Base-by-base conservation (phyloP, 164 flowering plant genomes). In the Stephania yunnanensis region DNA sequence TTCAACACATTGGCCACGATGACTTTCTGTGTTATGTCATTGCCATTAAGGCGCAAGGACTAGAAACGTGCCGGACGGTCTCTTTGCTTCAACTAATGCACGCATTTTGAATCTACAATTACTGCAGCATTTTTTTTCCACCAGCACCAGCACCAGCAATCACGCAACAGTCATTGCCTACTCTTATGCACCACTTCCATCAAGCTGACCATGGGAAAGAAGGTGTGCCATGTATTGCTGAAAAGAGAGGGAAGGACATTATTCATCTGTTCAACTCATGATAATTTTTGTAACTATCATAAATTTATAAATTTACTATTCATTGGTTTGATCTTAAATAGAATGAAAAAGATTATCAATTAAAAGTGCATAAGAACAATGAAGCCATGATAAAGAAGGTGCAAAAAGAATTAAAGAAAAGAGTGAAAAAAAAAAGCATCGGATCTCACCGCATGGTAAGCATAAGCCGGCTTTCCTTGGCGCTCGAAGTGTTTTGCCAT, bases 401-500 rank as follows among this genome's bases (percentile, higher is more conserved):
- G 15, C 25, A 25, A 25, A 50, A 50, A 7, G 12, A 50, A 50
- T 9, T 50, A 50, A 2, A 50, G 55, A 50, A 9, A 13, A 36
- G 6, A 6, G 25, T 25, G 25, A 25, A n/a, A 58, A 15, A 19
- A 58, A 15, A 15, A 19, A 17, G 3, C 65, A 58, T 19, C 15
- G 15, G 17, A 90, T 36, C 95, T 92, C 82, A 95, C 98, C 1
- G 95, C 80, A 76, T 95, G 98, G 80, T 93, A 95, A 8, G 93
- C 97, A 83, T 90, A 93, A 22, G 98, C 95, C 2, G 96, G 80
- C 76, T 95, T 93, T 55, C 98, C 98, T 85, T 93, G 98, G 25
- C 97, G 92, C 72, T 92, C 97, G 82, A 95, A 93, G 78, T 93
- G 98, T 77, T 95, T 93, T 30, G 93, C 92, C 95, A 93, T 84